phyloP scores from a whole-genome alignment of 2,329 filamentous ascomycete species.

The Hymenoscyphus linearis region DNA sequence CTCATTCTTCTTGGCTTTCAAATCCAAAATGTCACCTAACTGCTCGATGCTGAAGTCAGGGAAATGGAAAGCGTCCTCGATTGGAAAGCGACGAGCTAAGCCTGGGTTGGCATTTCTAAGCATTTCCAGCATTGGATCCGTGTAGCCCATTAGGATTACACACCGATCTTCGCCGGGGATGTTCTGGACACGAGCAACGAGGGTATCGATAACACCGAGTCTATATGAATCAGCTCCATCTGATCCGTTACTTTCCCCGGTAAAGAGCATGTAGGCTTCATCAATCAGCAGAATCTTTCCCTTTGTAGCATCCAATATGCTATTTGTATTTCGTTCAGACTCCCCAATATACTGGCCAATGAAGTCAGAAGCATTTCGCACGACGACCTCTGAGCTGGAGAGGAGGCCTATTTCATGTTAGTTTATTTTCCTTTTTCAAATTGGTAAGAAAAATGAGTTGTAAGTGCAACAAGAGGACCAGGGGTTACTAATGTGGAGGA shows the following conservation, averaged over 20 bases:
- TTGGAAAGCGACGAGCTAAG: constrained; percentile 56
- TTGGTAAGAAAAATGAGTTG: no score
- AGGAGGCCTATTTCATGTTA: constrained; percentile 36
- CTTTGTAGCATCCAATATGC: constrained; percentile 56
- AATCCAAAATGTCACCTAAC: constrained; percentile 29
- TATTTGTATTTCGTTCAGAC: constrained; percentile 67
- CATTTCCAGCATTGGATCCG: constrained; percentile 65
- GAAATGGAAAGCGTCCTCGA: constrained; percentile 58
- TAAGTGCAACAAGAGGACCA: no score
- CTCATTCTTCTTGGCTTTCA: neutral
- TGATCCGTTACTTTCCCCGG: constrained; percentile 33
- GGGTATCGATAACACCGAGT: constrained; percentile 63
- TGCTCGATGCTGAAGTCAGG: constrained; percentile 55
- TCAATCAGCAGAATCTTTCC: constrained; percentile 77
- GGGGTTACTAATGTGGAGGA: no score
- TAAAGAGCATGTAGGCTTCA: constrained; percentile 64
- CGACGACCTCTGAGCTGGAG: constrained; percentile 41
- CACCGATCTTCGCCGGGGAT: constrained; percentile 66
- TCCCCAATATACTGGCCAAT: constrained; percentile 55
- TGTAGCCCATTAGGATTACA: constrained; percentile 66
- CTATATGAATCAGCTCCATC: constrained; percentile 46
- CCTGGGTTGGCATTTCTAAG: constrained; percentile 69
- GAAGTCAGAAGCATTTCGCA: constrained; percentile 69
- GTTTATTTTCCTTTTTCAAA: no score
- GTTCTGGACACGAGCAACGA: constrained; percentile 70